These are phyloP conservation scores for Echinochloa phyllopogon DNA, from an alignment of 176 grass and related monocot species.

Conservation along the genomic window DNA sequence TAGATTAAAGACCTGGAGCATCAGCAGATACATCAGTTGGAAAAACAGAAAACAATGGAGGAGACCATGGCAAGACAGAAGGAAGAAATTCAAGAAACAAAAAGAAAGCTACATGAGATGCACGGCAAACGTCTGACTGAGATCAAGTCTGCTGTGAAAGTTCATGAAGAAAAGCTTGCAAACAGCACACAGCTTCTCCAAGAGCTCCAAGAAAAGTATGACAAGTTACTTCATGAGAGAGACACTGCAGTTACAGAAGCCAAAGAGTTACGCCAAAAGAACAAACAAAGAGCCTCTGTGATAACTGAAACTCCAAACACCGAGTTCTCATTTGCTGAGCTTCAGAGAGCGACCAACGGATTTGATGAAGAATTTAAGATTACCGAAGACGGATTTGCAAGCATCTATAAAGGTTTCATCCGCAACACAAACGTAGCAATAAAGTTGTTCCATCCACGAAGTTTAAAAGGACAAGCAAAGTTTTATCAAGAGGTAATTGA, in stretches of 20 bases:
- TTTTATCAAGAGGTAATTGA: slow-evolving; percentile 76
- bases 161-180: slow-evolving; percentile 51
- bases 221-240: slow-evolving; percentile 46
- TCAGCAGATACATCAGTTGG: slow-evolving; percentile 43
- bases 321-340: slow-evolving; percentile 56
- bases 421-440: slow-evolving; percentile 65
- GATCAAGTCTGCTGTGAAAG: slow-evolving; percentile 44
- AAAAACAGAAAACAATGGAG: slow-evolving; percentile 51
- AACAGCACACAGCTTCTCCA: slow-evolving; percentile 44
- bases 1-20: slow-evolving; percentile 53
- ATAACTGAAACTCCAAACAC: slow-evolving; percentile 16
- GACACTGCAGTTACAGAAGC: slow-evolving; percentile 44
- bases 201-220: slow-evolving; percentile 50
- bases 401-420: slow-evolving; percentile 64
- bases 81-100: slow-evolving; percentile 51
- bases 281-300: background rate
- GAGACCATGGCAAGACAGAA: slow-evolving; percentile 43
- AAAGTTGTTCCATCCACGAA: slow-evolving; percentile 60
- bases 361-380: slow-evolving; percentile 62
- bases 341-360: slow-evolving; percentile 54
- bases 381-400: slow-evolving; percentile 52
- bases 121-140: slow-evolving; percentile 33
- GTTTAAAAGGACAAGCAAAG: slow-evolving; percentile 36
- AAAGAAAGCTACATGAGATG: slow-evolving; percentile 39
- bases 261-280: slow-evolving; percentile 40